Percentiles rank a stretch among this genome's conserved stretches.
Conservation (phyloP, 352 stramenopile species). For the Phytophthora hybrid region DNA sequence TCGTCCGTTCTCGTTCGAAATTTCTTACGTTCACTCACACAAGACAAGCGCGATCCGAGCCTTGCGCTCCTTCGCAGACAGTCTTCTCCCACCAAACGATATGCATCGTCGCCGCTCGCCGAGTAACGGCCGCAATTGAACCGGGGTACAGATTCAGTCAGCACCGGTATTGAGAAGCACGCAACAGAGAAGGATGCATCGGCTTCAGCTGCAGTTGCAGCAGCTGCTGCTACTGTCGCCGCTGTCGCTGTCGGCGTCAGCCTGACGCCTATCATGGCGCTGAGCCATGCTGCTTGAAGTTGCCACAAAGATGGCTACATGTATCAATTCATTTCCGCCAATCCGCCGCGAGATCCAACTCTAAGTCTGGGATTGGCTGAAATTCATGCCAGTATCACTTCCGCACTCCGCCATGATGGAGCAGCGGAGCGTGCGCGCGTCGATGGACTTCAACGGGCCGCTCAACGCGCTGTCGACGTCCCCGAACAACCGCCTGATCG, state of each 20-base stretch:
- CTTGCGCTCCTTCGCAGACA: constrained; percentile 19
- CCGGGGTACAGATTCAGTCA: constrained; percentile 10
- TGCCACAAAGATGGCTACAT: not conserved
- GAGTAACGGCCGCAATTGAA: constrained; percentile 9
- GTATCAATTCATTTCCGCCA: constrained; percentile 17
- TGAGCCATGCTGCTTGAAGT: constrained; percentile 6
- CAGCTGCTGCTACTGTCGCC: not conserved
- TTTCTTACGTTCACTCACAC: constrained; percentile 28
- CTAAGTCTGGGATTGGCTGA: constrained; percentile 27
- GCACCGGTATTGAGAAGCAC: not conserved
- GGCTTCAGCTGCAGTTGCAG: not conserved
- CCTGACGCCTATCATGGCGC: not conserved
- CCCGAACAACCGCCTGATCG: constrained; percentile 83
- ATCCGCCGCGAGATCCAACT: constrained; percentile 5
- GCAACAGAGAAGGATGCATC: not conserved
- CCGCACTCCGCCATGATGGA: constrained; percentile 17
- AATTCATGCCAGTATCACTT: constrained; percentile 15
- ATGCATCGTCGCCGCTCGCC: not conserved
- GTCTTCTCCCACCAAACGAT: constrained; percentile 7
- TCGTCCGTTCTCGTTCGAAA: constrained; percentile 21
- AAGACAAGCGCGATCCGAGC: not conserved
- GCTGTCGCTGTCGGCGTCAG: no score
- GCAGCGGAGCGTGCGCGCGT: constrained; percentile 76
- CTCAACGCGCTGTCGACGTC: constrained; percentile 88
- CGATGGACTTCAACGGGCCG: constrained; percentile 88